phyloP scores from a whole-genome alignment of 208 protist species.

The Leishmania turanica region DNA sequence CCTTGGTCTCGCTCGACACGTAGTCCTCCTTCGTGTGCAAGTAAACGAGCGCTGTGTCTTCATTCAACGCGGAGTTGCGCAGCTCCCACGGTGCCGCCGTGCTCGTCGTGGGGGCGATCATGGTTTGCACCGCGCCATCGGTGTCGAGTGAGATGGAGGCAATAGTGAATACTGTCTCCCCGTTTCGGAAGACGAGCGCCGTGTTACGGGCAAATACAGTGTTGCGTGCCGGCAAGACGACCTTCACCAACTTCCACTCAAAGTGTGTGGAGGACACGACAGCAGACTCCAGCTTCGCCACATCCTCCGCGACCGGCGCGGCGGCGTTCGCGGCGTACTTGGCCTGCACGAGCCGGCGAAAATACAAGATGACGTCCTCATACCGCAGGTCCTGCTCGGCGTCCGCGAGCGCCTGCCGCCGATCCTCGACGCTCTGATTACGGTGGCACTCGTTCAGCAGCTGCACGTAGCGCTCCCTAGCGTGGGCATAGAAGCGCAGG shows the following conservation, averaged over 20 bases:
- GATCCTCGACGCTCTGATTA: constrained; percentile 39
- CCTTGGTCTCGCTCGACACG: constrained; percentile 9
- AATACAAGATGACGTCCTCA: constrained; percentile 71
- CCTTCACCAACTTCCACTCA: constrained; percentile 38
- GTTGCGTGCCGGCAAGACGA: constrained; percentile 44
- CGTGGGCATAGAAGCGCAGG: constrained; percentile 63
- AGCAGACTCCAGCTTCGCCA: constrained; percentile 9
- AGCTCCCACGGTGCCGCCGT: constrained; percentile 25
- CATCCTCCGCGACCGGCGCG: not conserved
- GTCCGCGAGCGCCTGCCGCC: constrained; percentile 56
- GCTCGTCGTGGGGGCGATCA: constrained; percentile 7
- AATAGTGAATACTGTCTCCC: constrained; percentile 35
- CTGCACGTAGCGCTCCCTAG: constrained; percentile 65
- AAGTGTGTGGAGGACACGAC: constrained; percentile 49
- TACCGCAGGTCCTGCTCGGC: constrained; percentile 73
- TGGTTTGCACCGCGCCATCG: constrained; percentile 27
- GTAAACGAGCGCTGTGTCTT: constrained; percentile 28
- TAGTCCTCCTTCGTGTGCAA: constrained; percentile 19
- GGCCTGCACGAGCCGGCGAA: constrained; percentile 52
- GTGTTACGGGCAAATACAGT: constrained; percentile 26
- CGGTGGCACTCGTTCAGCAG: constrained; percentile 75
- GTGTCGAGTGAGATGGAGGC: constrained; percentile 32
- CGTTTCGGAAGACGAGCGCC: constrained; percentile 34
- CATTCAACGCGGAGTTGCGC: not conserved
- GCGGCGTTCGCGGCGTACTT: constrained; percentile 34